Evolutionary conservation across 2,329 filamentous ascomycete species (phyloP).

Genomic region (Chalara sp.): DNA sequence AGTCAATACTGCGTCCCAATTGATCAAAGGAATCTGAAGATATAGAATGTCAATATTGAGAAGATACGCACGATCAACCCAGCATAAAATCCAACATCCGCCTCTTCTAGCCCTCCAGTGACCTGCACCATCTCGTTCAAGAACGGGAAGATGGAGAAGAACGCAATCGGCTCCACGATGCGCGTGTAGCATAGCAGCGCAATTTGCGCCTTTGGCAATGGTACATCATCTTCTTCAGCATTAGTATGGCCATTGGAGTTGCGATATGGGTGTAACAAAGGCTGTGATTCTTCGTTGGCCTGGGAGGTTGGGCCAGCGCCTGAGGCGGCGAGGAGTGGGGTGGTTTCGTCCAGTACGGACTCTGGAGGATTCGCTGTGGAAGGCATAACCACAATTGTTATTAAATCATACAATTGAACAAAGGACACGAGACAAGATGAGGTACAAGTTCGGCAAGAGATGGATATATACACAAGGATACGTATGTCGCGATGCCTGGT

Average conservation of each 20-base stretch:
- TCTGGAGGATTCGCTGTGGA: neutral
- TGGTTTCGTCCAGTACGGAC: neutral
- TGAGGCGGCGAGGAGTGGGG: neutral
- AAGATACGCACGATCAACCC: conserved; percentile 52
- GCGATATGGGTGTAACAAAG: neutral
- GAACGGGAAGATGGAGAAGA: conserved; percentile 77
- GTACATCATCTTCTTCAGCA: conserved; percentile 31
- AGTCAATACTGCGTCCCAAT: neutral
- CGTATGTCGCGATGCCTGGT: too few relatives aligned
- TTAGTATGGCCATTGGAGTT: neutral
- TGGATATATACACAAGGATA: too few relatives aligned
- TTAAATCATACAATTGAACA: too few relatives aligned
- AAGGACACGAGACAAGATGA: too few relatives aligned
- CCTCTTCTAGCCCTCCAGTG: conserved; percentile 52
- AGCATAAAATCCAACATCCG: conserved; percentile 74
- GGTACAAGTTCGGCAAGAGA: too few relatives aligned
- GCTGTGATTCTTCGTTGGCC: neutral
- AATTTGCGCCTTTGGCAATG: conserved; percentile 59
- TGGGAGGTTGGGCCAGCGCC: neutral
- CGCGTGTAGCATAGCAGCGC: conserved; percentile 67
- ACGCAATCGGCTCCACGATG: conserved; percentile 70
- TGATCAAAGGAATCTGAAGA: neutral
- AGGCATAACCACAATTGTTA: too few relatives aligned
- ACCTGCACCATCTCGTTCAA: conserved; percentile 70
- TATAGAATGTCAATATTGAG: neutral